phyloP scores from a whole-genome alignment of 1,284 basidiomycete species.

The Cryptococcus deneoformans region DNA sequence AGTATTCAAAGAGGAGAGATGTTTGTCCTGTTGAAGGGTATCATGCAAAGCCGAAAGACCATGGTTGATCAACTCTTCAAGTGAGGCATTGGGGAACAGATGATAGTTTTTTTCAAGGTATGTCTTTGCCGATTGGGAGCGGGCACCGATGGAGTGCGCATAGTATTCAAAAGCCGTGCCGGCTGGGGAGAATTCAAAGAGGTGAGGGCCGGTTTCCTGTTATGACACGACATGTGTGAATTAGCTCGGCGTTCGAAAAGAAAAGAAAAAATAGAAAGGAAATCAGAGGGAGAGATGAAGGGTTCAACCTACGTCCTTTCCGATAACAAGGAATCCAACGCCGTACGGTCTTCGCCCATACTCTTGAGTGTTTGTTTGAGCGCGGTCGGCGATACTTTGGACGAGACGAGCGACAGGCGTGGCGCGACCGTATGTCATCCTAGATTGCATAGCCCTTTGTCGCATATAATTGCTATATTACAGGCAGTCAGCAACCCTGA shows the following conservation, averaged over 20 bases:
- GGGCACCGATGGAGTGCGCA: conserved; percentile 97
- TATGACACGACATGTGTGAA: not conserved
- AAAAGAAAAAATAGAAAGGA: not conserved
- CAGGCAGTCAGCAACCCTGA: not conserved
- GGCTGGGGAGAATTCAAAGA: conserved; percentile 97
- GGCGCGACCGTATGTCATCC: conserved; percentile 92
- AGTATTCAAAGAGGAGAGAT: conserved; percentile 85
- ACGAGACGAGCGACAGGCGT: conserved; percentile 93
- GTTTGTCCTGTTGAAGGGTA: conserved; percentile 96
- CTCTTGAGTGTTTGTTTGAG: conserved; percentile 98
- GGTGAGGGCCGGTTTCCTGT: conserved; percentile 83
- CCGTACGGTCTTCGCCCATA: conserved; percentile 98
- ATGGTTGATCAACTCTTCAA: conserved; percentile 84
- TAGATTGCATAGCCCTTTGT: conserved; percentile 95
- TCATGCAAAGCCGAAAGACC: conserved; percentile 90
- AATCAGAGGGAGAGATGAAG: not conserved
- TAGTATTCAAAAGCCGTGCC: conserved; percentile 98
- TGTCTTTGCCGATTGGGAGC: conserved; percentile 97
- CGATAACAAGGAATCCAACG: conserved; percentile 97
- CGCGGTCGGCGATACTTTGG: conserved; percentile 94
- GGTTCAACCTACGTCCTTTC: conserved; percentile 63
- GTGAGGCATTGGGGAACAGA: conserved; percentile 72
- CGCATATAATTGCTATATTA: conserved; percentile 93
- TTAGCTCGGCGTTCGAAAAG: not conserved
- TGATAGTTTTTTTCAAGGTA: conserved; percentile 93